phyloP scores from a whole-genome alignment of 1,284 basidiomycete genomes.

The Farysia itapuensis region DNA sequence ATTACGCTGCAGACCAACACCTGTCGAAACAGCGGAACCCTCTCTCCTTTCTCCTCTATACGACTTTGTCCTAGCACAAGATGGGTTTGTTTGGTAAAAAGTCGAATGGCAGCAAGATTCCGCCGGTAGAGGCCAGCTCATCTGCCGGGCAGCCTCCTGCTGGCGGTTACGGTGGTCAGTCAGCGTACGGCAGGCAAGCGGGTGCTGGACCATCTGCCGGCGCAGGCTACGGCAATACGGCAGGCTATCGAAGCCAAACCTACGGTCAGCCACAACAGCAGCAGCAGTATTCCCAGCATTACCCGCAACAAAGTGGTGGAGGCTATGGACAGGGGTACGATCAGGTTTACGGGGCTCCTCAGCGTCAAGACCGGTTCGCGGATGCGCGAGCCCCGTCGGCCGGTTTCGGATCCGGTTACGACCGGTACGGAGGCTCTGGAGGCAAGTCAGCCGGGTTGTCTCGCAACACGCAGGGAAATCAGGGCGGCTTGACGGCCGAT shows the following conservation, averaged over 20 bases:
- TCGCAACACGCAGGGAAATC: constrained; percentile 9
- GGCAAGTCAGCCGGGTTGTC: constrained; percentile 15
- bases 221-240: not conserved
- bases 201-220: not conserved
- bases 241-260: constrained; percentile 1
- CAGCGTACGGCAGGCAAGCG: constrained; percentile 13
- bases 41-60: no score
- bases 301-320: not conserved
- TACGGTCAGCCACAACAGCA: constrained; percentile 2
- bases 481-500: constrained; percentile 21
- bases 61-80: no score
- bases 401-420: constrained; percentile 42
- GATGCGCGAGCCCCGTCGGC: constrained; percentile 35
- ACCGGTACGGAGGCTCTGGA: constrained; percentile 20
- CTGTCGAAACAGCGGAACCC: no score
- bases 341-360: constrained; percentile 5
- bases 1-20: no score
- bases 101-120: constrained; percentile 28
- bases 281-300: constrained; percentile 1
- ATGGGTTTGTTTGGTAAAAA: constrained; percentile 41
- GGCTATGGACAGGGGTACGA: constrained; percentile 8
- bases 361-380: constrained; percentile 31
- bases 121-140: constrained; percentile 16
- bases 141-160: not conserved
- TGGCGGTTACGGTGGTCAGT: constrained; percentile 3